phyloP scores from a whole-genome alignment of 345 rosid genomes.

The Melastoma malabathricum region DNA sequence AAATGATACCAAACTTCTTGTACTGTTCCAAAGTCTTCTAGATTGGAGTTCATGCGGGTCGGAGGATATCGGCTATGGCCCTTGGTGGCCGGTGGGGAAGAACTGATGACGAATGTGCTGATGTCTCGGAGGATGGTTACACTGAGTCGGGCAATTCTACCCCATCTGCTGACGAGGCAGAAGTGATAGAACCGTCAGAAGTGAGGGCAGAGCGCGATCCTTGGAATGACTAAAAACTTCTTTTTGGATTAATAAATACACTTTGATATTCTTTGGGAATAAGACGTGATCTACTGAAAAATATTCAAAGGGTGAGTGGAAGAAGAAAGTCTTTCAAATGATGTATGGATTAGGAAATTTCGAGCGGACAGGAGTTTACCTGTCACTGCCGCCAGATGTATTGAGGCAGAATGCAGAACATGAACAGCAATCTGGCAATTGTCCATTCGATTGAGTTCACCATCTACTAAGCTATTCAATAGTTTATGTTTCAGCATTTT shows the following conservation, averaged over 20 bases:
- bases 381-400: too few species aligned
- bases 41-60: slow-evolving; percentile 97
- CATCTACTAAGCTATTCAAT: too few species aligned
- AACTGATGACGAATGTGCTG: slow-evolving; percentile 5
- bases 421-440: too few species aligned
- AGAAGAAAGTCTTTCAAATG: too few species aligned
- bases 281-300: too few species aligned
- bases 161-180: slow-evolving; percentile 22
- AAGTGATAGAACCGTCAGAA: slow-evolving; percentile 93
- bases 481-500: too few species aligned
- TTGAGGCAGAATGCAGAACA: too few species aligned
- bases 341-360: too few species aligned
- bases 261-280: neutral
- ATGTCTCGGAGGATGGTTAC: slow-evolving; percentile 10
- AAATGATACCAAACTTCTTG: too few species aligned
- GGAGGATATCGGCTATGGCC: slow-evolving; percentile 94
- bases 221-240: slow-evolving; percentile 39
- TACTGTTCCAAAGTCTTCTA: slow-evolving; percentile 13
- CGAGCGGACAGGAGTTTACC: too few species aligned
- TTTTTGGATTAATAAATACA: neutral
- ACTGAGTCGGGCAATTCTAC: slow-evolving; percentile 15
- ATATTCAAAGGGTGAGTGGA: too few species aligned
- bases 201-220: slow-evolving; percentile 77
- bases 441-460: too few species aligned
- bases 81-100: slow-evolving; percentile 97